Conservation (phyloP, 768 basidiomycete genomes). For the Harrya chromipes region DNA sequence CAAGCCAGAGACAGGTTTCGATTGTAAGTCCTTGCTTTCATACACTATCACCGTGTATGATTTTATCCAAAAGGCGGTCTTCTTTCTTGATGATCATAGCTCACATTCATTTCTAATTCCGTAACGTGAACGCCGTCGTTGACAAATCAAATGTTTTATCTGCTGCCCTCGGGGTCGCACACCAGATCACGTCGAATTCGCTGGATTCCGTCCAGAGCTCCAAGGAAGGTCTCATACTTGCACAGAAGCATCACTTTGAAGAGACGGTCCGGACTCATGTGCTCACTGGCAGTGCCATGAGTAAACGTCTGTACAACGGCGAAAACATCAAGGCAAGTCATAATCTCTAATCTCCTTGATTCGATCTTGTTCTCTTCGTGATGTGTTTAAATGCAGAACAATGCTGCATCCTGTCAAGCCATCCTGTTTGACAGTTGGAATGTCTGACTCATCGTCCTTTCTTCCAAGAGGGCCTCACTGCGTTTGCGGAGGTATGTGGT, state of each 20-base stretch:
- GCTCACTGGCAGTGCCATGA: constrained; percentile 44
- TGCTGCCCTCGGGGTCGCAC: constrained; percentile 61
- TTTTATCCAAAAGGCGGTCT: background rate
- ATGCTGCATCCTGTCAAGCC: background rate
- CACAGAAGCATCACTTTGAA: constrained; percentile 50
- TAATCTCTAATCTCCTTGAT: constrained; percentile 1
- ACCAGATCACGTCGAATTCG: constrained; percentile 58
- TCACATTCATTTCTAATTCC: constrained; percentile 9
- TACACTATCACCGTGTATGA: constrained; percentile 13
- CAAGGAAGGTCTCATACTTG: constrained; percentile 63
- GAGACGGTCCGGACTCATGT: constrained; percentile 47
- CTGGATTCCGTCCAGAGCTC: constrained; percentile 79
- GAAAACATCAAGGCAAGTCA: constrained; percentile 64
- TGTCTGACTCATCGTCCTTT: constrained; percentile 16
- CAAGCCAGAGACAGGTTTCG: constrained; percentile 70
- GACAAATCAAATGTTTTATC: constrained; percentile 49
- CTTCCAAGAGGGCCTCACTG: constrained; percentile 63
- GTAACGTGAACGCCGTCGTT: constrained; percentile 71
- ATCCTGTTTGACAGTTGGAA: background rate
- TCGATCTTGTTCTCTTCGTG: background rate
- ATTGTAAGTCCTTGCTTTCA: constrained; percentile 52
- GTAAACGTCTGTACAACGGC: constrained; percentile 54
- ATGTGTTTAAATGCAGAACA: background rate
- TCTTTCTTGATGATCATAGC: constrained; percentile 14
- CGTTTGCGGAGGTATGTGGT: constrained; percentile 46